Evolutionary conservation across 768 basidiomycete species (phyloP).

Genomic region (Gloeophyllum trabeum): DNA sequence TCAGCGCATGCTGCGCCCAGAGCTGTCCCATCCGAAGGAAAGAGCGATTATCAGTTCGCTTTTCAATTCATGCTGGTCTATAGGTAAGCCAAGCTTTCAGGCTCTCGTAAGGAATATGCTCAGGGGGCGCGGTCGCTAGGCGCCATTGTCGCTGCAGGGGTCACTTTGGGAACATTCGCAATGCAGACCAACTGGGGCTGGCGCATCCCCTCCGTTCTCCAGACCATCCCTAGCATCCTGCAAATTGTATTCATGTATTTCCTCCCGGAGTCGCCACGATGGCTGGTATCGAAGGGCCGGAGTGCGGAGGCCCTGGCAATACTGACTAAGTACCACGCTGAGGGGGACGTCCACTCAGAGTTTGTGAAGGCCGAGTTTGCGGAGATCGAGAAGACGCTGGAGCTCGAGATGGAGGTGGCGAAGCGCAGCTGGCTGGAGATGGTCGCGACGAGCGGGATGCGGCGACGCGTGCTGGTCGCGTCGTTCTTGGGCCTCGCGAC

Average conservation of each 20-base stretch:
- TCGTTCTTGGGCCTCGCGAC: conserved; percentile 28
- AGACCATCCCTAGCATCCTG: conserved; percentile 22
- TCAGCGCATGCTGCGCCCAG: conserved; percentile 24
- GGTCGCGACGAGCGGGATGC: conserved; percentile 17
- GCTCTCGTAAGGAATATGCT: too few relatives aligned
- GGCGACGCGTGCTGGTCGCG: conserved; percentile 17
- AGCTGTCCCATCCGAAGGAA: conserved; percentile 61
- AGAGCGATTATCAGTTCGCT: conserved; percentile 53
- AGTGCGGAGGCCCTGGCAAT: conserved; percentile 35
- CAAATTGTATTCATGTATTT: conserved; percentile 28
- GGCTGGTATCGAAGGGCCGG: conserved; percentile 19
- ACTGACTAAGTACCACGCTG: conserved; percentile 45
- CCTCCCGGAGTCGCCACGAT: conserved; percentile 27
- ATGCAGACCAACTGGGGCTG: conserved; percentile 22
- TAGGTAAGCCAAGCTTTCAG: too few relatives aligned
- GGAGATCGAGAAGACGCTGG: conserved; percentile 24
- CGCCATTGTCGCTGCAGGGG: conserved; percentile 26
- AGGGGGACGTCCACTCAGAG: conserved; percentile 40
- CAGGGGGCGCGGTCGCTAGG: conserved; percentile 27
- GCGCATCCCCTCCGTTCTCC: conserved; percentile 26
- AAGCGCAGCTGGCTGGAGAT: conserved; percentile 54
- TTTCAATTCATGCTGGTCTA: conserved; percentile 55
- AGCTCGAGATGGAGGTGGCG: conserved; percentile 8
- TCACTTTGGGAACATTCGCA: conserved; percentile 25
- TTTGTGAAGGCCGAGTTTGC: conserved; percentile 18